Evolutionary conservation across 768 basidiomycete genomes (phyloP).

Genomic region (Boletus subcaerulescens): DNA sequence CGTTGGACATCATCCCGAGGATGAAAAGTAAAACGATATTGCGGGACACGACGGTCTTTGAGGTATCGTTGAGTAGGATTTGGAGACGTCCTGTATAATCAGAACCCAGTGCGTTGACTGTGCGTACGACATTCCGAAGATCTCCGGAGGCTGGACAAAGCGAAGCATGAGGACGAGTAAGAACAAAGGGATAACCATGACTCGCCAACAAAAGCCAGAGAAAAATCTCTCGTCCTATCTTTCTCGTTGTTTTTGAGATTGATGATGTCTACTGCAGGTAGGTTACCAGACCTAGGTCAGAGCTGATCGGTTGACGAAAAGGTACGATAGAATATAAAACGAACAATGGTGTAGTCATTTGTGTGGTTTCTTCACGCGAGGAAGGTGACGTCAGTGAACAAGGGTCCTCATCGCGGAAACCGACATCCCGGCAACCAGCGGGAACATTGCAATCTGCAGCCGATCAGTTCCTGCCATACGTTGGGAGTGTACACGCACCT

Average conservation of each 20-base stretch:
- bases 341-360: slow-evolving; percentile 18
- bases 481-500: slow-evolving; percentile 14
- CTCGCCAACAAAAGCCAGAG: slow-evolving; percentile 23
- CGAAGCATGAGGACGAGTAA: neutral
- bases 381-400: neutral
- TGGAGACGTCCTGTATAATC: slow-evolving; percentile 39
- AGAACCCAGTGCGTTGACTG: slow-evolving; percentile 39
- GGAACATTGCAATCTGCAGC: slow-evolving; percentile 14
- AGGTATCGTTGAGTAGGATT: slow-evolving; percentile 43
- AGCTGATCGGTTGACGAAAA: neutral
- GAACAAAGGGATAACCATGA: neutral
- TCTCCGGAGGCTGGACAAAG: slow-evolving; percentile 41
- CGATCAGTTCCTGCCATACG: neutral
- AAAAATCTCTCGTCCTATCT: slow-evolving; percentile 17
- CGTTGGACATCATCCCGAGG: slow-evolving; percentile 33
- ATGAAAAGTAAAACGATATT: slow-evolving; percentile 42
- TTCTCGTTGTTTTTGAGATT: slow-evolving; percentile 25
- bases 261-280: slow-evolving; percentile 30
- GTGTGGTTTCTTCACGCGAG: neutral
- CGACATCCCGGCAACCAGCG: neutral
- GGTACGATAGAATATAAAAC: slow-evolving; percentile 14
- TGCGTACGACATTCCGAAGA: slow-evolving; percentile 41
- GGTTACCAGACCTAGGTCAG: slow-evolving; percentile 17
- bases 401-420: slow-evolving; percentile 1
- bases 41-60: slow-evolving; percentile 29